Percentiles rank a stretch among this genome's conserved stretches.
These are phyloP conservation scores for Begonia masoniana DNA, from an alignment of 306 rosid species.

Conservation along the genomic window DNA sequence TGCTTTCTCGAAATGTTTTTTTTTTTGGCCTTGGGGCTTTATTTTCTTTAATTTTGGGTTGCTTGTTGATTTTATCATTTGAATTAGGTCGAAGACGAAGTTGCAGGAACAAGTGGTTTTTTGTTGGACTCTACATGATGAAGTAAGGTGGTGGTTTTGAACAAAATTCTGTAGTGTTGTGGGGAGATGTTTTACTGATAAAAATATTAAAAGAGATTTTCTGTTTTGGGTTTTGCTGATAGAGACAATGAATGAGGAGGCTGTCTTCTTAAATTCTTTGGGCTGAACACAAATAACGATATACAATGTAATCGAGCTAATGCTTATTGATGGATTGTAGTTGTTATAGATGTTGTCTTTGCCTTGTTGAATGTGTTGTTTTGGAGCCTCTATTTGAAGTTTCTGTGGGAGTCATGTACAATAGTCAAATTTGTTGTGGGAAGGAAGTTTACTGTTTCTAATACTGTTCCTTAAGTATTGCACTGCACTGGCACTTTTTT, in stretches of 20 bases:
- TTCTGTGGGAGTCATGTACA: conserved; percentile 7
- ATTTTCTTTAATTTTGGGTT: background rate
- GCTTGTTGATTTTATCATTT: background rate
- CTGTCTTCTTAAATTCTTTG: background rate
- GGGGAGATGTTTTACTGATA: no score
- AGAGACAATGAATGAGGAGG: background rate
- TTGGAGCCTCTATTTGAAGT: background rate
- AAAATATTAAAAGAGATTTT: background rate
- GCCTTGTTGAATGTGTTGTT: background rate
- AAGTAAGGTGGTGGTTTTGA: background rate
- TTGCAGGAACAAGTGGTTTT: background rate
- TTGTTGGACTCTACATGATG: background rate
- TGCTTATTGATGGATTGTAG: background rate
- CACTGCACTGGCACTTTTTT: conserved; percentile 11
- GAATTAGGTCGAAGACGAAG: background rate
- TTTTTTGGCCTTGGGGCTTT: background rate
- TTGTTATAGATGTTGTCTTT: background rate
- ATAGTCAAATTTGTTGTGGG: conserved; percentile 8
- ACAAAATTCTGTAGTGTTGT: no score
- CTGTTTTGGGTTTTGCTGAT: no score
- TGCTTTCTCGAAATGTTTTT: background rate
- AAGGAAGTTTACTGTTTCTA: conserved; percentile 18
- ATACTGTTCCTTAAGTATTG: conserved; percentile 14
- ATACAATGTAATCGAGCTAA: background rate
- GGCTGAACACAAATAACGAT: background rate